phyloP scores from a whole-genome alignment of 495 filamentous ascomycete genomes.

The Neurospora sp. region DNA sequence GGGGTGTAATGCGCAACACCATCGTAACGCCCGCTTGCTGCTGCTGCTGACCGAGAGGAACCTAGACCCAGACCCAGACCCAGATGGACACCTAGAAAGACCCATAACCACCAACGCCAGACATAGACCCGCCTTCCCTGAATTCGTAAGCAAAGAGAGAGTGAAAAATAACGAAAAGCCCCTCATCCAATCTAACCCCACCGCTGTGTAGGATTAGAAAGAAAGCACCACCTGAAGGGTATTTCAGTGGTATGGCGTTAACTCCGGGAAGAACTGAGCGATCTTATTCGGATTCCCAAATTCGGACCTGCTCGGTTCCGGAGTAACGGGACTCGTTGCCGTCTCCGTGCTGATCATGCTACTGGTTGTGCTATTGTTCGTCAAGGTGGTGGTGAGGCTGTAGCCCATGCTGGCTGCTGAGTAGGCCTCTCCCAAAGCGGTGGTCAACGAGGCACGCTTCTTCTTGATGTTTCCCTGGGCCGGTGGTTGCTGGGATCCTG shows the following conservation, averaged over 20 bases:
- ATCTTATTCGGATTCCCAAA: conserved; percentile 29
- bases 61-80: not conserved
- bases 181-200: not conserved
- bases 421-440: conserved; percentile 9
- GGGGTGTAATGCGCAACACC: not conserved
- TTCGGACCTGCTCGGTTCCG: conserved; percentile 18
- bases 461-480: conserved; percentile 41
- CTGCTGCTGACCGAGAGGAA: not conserved
- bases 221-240: not conserved
- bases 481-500: conserved; percentile 12
- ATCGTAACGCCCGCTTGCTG: not conserved
- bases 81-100: not conserved
- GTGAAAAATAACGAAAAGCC: not conserved
- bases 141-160: not conserved
- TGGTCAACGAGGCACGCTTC: conserved; percentile 34
- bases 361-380: conserved; percentile 1
- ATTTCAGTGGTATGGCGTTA: conserved; percentile 6
- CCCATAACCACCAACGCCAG: not conserved
- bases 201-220: not conserved
- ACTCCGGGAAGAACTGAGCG: conserved; percentile 26
- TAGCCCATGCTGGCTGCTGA: not conserved
- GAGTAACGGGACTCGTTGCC: conserved; percentile 13
- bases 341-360: not conserved
- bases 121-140: not conserved
- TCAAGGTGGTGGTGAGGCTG: not conserved